Base-by-base conservation (phyloP, 2,329 filamentous ascomycete genomes). In the Ophiostoma ips region DNA sequence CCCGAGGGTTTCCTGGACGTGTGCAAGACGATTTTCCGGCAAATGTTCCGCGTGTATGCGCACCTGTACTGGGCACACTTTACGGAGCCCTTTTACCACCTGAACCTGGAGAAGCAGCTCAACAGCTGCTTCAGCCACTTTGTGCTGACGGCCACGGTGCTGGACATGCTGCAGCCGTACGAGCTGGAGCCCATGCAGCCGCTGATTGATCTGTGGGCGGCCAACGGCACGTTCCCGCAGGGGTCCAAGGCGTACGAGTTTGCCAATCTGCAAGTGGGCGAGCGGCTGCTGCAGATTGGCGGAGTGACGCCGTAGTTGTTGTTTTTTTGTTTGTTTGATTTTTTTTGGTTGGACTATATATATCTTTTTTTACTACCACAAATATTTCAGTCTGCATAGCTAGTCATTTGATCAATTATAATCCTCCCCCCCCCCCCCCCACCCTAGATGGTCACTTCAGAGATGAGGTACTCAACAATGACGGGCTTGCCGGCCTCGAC, bases 41-140 rank as follows among this genome's bases (percentile, higher is more conserved):
- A 95, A 68, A 96, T 98, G 84, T 96, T 98, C 74, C 85, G 92
- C 53, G 90, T 95, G 58, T 98, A 98, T 63, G 84, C 92, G 45
- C 92, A 98, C 67, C 80, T 98, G 54, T 98, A 98, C 72, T 95
- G 94, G 77, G 87, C 89, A 51, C 92, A 98, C 67, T 98, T 87
- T 66, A 71, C 81, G 53, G 84, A 87, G 57, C 84, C 84, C 5
- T 87, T 88, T 66, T 90, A 87, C 68, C 83, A 89, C 64, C 74
- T 90, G 56, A 87, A 85, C 68, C 70, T 84, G 10, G 81, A 84
- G 64, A 84, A 88, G 63, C 83, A 87, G 59, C 74, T 90, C 54
- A 92, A 92, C 71, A 88, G 84, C 64, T 88, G 84, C 66, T 92
- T 92, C 65, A 85, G 84, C 43, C 85, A 90, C 68, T 92, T 90